Evolutionary conservation across 75 land plant species (phyloP).

Genomic region (Pinus tabuliformis): DNA sequence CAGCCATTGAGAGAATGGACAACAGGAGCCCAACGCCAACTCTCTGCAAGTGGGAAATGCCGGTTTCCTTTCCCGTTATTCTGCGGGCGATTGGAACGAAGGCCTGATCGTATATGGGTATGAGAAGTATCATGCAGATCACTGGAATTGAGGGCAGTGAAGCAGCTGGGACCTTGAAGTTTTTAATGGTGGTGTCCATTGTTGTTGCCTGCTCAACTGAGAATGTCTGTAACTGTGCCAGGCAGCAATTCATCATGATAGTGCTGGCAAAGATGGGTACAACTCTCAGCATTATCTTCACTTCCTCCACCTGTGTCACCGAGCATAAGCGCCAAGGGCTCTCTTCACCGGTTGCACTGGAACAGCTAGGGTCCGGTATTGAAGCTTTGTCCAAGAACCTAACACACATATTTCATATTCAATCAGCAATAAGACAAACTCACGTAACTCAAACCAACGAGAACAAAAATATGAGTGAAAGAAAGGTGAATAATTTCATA

Average conservation of each 20-base stretch:
- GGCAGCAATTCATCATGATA: slow-evolving; percentile 68
- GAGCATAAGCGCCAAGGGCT: slow-evolving; percentile 26
- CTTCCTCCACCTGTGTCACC: slow-evolving; percentile 74
- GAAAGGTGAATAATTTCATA: no score
- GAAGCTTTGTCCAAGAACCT: slow-evolving; percentile 44
- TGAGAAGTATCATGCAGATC: slow-evolving; percentile 18
- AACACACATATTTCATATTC: not conserved
- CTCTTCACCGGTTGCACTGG: slow-evolving; percentile 3
- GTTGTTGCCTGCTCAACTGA: slow-evolving; percentile 76
- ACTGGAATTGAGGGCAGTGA: slow-evolving; percentile 18
- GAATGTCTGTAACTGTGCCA: slow-evolving; percentile 79
- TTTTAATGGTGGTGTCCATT: slow-evolving; percentile 60
- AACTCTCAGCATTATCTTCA: slow-evolving; percentile 61
- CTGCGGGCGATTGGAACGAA: slow-evolving; percentile 28
- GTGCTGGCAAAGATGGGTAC: slow-evolving; percentile 77
- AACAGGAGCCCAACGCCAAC: slow-evolving; percentile 33
- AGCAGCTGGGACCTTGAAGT: slow-evolving; percentile 31
- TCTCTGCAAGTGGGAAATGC: slow-evolving; percentile 35
- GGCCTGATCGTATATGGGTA: slow-evolving; percentile 23
- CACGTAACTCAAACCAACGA: no score
- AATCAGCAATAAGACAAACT: no score
- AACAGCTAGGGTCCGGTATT: not conserved
- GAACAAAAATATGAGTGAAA: no score
- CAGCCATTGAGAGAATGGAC: slow-evolving; percentile 19
- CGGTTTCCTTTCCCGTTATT: slow-evolving; percentile 22